Percentiles rank a stretch among this genome's conserved stretches.
Conservation (phyloP, 2,329 filamentous ascomycete genomes). For the Verticillium alfalfae region DNA sequence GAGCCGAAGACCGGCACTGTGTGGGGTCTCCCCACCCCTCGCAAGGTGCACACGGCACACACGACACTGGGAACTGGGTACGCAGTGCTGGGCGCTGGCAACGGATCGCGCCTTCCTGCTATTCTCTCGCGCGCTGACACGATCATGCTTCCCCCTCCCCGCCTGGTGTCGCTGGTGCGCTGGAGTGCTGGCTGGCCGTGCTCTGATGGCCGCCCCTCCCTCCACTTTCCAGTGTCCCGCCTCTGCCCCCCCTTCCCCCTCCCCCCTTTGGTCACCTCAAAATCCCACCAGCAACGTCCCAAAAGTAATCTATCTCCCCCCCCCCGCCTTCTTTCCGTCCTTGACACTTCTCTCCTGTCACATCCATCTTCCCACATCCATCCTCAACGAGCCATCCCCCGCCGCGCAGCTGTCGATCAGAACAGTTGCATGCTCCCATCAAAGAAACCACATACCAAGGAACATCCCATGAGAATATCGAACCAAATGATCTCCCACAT, state of each 20-base stretch:
- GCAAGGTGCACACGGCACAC: background rate
- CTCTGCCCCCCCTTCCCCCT: background rate
- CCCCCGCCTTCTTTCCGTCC: slow-evolving; percentile 1
- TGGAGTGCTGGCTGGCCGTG: background rate
- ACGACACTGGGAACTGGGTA: background rate
- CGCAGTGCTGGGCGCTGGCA: background rate
- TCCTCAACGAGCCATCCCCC: background rate
- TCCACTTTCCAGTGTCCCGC: slow-evolving; percentile 2
- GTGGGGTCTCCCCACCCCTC: background rate
- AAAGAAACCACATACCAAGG: background rate
- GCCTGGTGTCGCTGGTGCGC: background rate
- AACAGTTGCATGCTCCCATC: slow-evolving; percentile 3
- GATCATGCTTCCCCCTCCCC: background rate
- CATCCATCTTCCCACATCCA: slow-evolving; percentile 3
- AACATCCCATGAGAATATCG: slow-evolving; percentile 17
- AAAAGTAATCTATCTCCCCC: background rate
- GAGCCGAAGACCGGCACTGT: background rate
- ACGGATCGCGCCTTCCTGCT: background rate
- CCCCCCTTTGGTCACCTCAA: background rate
- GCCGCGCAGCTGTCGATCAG: background rate
- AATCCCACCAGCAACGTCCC: slow-evolving; percentile 1
- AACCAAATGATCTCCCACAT: slow-evolving; percentile 12
- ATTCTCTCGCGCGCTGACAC: background rate
- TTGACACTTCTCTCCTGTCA: background rate
- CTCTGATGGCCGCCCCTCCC: slow-evolving; percentile 1